Conservation (phyloP, 345 rosid genomes). For the Boechera retrofracta region DNA sequence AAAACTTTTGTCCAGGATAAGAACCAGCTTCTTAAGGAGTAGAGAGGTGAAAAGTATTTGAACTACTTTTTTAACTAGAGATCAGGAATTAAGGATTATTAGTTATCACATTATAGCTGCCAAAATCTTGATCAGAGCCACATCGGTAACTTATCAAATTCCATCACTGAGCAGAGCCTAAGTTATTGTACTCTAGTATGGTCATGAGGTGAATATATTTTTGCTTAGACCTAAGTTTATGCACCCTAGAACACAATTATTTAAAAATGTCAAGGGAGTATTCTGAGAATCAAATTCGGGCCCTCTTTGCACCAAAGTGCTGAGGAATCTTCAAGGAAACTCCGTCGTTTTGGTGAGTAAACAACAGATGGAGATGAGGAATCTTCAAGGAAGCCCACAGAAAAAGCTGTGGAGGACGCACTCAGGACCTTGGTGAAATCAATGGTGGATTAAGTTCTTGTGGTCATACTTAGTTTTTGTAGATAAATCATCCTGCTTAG, state of each 20-base stretch:
- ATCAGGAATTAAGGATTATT: not conserved
- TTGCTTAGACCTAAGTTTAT: too few relatives aligned
- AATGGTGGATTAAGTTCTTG: not conserved
- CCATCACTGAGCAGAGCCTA: too few relatives aligned
- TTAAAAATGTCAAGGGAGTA: too few relatives aligned
- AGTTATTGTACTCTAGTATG: too few relatives aligned
- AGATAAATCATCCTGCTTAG: not conserved
- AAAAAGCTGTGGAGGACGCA: not conserved
- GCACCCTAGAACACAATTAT: too few relatives aligned
- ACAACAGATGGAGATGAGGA: not conserved
- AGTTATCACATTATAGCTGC: not conserved
- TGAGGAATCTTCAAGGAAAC: not conserved
- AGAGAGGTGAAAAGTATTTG: not conserved
- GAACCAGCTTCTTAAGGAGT: not conserved
- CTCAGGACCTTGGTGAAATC: too few relatives aligned
- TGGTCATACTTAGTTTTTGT: not conserved
- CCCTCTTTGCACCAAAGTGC: too few relatives aligned
- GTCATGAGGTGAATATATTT: too few relatives aligned
- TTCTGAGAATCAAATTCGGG: too few relatives aligned
- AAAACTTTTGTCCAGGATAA: not conserved
- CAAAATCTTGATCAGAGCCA: not conserved
- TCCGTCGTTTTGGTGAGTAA: not conserved
- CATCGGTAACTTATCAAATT: not conserved
- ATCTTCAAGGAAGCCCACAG: not conserved
- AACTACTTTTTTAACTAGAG: not conserved